Percentiles rank a stretch among this genome's conserved stretches.
Conservation (phyloP, 441 rosid species). For the Melastoma candidum region DNA sequence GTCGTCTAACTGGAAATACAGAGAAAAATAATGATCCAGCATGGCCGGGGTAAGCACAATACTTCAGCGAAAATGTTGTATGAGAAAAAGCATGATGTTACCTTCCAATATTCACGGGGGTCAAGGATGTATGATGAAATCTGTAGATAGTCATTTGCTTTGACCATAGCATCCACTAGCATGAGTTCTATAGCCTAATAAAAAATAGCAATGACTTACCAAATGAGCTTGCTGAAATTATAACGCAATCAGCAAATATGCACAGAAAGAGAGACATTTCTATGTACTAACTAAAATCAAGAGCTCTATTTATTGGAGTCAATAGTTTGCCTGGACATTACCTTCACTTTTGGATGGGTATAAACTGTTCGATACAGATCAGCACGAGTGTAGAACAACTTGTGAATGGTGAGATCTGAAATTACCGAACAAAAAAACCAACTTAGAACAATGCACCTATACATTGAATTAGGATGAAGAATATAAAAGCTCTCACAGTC, state of each 20-base stretch:
- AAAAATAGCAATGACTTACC: background rate
- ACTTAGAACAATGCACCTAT: conserved; percentile 13
- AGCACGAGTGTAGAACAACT: conserved; percentile 83
- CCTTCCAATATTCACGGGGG: conserved; percentile 87
- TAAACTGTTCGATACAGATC: conserved; percentile 89
- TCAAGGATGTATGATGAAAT: conserved; percentile 53
- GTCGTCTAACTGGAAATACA: conserved; percentile 67
- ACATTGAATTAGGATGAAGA: background rate
- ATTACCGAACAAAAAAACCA: conserved; percentile 14
- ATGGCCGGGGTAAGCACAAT: conserved; percentile 4
- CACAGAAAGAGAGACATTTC: background rate
- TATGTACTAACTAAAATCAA: background rate
- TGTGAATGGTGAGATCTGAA: conserved; percentile 67
- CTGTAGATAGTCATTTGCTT: conserved; percentile 53
- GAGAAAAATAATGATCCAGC: conserved; percentile 2
- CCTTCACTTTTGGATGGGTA: conserved; percentile 93
- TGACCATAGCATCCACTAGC: conserved; percentile 80
- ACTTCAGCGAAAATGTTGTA: background rate
- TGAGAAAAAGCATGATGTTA: conserved; percentile 15
- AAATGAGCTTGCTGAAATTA: too few species aligned
- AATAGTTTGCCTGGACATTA: conserved; percentile 17
- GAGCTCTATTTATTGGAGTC: background rate
- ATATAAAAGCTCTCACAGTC: conserved; percentile 50
- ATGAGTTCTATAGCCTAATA: conserved; percentile 82
- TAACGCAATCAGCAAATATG: background rate